Evolutionary conservation across 441 rosid genomes (phyloP).

Genomic region (Gossypium aridum): DNA sequence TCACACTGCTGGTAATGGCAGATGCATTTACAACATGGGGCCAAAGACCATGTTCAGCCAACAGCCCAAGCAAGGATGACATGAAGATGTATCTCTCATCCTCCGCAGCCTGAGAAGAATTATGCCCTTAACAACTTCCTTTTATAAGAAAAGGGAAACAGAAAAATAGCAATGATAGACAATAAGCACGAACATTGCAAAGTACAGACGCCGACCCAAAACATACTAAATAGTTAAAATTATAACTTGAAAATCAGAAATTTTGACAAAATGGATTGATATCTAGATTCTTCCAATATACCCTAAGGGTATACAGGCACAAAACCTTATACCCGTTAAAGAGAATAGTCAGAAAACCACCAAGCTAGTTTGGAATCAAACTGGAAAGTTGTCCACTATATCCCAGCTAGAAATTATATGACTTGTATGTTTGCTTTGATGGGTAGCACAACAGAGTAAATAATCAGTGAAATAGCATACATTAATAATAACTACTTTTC

Average conservation of each 20-base stretch:
- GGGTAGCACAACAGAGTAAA: not conserved
- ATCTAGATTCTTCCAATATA: not conserved
- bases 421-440: not conserved
- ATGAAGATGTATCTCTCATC: constrained; percentile 76
- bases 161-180: not conserved
- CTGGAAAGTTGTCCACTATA: not conserved
- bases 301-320: not conserved
- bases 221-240: not conserved
- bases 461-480: not conserved
- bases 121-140: not conserved
- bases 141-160: not conserved
- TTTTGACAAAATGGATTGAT: not conserved
- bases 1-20: constrained; percentile 52
- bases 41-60: constrained; percentile 75
- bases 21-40: constrained; percentile 76
- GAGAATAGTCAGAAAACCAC: not conserved
- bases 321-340: not conserved
- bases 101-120: constrained; percentile 55
- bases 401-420: not conserved
- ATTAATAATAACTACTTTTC: not conserved
- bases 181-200: not conserved
- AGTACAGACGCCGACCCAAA: not conserved
- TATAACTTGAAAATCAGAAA: not conserved
- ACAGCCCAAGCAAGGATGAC: constrained; percentile 82
- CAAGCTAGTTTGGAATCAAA: not conserved